Percentiles rank a stretch among this genome's conserved stretches.
These are phyloP conservation scores for Petunia axillaris DNA, from an alignment of 257 asterid species.

Conservation along the genomic window DNA sequence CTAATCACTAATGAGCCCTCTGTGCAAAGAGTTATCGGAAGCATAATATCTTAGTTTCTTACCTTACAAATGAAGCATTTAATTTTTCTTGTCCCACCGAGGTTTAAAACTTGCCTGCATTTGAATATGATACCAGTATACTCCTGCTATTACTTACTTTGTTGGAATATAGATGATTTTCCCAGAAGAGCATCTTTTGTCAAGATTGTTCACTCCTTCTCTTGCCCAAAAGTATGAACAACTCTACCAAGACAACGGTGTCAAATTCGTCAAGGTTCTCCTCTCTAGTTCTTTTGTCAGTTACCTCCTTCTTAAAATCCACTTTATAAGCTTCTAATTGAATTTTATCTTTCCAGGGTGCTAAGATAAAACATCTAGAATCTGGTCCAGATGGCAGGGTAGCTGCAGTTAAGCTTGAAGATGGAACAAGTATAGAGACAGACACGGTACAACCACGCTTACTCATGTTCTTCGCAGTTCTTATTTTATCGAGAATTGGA, in stretches of 20 bases:
- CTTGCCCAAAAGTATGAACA: slow-evolving; percentile 85
- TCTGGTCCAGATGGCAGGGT: slow-evolving; percentile 83
- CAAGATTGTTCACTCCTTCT: slow-evolving; percentile 82
- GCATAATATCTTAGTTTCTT: neutral
- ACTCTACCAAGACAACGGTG: slow-evolving; percentile 77
- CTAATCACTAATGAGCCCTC: slow-evolving; percentile 3
- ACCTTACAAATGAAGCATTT: slow-evolving; percentile 11
- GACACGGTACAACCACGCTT: slow-evolving; percentile 59
- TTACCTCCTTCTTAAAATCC: slow-evolving; percentile 8
- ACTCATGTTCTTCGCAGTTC: neutral
- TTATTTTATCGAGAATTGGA: neutral
- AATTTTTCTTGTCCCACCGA: neutral
- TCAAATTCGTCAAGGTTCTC: slow-evolving; percentile 81
- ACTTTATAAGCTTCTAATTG: slow-evolving; percentile 25
- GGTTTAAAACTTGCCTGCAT: slow-evolving; percentile 21
- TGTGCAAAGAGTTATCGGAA: neutral
- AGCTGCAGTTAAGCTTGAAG: slow-evolving; percentile 67
- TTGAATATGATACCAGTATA: neutral
- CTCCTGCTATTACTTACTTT: slow-evolving; percentile 21
- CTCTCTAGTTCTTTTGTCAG: neutral
- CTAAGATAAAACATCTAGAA: slow-evolving; percentile 69
- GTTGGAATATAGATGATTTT: slow-evolving; percentile 59
- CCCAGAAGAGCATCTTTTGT: slow-evolving; percentile 87
- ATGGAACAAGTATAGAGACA: slow-evolving; percentile 77
- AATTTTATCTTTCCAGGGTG: slow-evolving; percentile 60